Evolutionary conservation across 495 filamentous ascomycete species (phyloP), one percentile per base, ranked within the genome.

Genomic region (Achaetomiella virescens): DNA sequence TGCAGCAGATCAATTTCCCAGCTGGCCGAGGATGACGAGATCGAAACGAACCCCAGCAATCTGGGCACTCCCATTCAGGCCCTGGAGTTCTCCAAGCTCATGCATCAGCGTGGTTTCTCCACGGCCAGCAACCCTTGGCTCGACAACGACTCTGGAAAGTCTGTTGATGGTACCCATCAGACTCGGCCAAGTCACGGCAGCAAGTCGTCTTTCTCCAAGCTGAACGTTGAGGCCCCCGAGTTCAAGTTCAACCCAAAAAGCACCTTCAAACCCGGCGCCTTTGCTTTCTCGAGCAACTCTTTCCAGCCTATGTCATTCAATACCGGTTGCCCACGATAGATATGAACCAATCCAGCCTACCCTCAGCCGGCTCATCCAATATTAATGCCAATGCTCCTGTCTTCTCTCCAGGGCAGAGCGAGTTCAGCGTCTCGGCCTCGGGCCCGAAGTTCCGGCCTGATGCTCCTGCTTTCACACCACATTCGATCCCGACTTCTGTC

Each of bases 201-300:
- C 54, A 85, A 84, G 65, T 71, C 82, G 25, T 90, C 87, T 2
- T 73, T 81, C 18, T 91, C 89, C 0, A 89, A 83, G 54, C 75
- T 96, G 44, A 97, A 98, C 59, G 89, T 91, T 37, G 84, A 83
- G 52, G 92, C 93, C 0, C 86, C 87, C 47, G 90, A 91, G 62
- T 97, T 97, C 69, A 89, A 84, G 59, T 87, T 87, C 66, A 84
- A 93, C 54, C 88, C 89, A 5, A 73, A 71, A 17, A 83, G 70
- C 50, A 73, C 61, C 20, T 88, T 87, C 66, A 76, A 75, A 36
- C 80, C 89, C 2, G 74, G 76, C n/a, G 73, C 78, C 38, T 79
- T 77, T 52, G 60, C 62, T 20, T 87, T 86, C 54, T 73, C 75
- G 36, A 72, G 72, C 46, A 80, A 72, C 56, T 73, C 71, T 5